These are phyloP conservation scores for Holtermannia corniformis DNA, from an alignment of 768 basidiomycete species.

Conservation along the genomic window DNA sequence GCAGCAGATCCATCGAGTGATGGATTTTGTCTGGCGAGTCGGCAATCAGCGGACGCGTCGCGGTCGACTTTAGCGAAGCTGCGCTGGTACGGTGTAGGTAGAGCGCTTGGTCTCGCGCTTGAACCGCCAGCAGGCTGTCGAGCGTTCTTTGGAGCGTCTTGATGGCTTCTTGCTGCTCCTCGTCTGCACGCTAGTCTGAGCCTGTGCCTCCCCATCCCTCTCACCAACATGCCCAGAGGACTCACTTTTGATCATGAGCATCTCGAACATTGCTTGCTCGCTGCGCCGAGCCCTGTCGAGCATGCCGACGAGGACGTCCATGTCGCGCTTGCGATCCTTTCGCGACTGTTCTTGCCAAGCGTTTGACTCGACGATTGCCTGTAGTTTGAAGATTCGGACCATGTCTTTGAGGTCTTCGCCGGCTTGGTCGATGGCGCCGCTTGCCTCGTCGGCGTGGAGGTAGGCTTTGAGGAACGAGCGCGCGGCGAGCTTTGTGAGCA, in stretches of 20 bases:
- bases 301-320: slow-evolving; percentile 51
- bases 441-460: slow-evolving; percentile 62
- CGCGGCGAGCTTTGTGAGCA: slow-evolving; percentile 54
- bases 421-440: slow-evolving; percentile 49
- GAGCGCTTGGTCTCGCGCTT: not conserved
- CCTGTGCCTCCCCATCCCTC: not conserved
- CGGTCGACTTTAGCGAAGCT: not conserved
- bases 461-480: slow-evolving; percentile 71
- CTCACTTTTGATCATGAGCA: slow-evolving; percentile 49
- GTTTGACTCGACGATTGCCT: slow-evolving; percentile 21
- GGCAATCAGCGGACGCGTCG: not conserved
- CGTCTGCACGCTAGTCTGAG: slow-evolving; percentile 21
- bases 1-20: not conserved
- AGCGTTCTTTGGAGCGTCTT: slow-evolving; percentile 66
- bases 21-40: not conserved
- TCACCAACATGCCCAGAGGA: not conserved
- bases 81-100: not conserved
- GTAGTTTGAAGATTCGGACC: slow-evolving; percentile 49
- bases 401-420: slow-evolving; percentile 52
- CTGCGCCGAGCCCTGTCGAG: slow-evolving; percentile 54
- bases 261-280: slow-evolving; percentile 56
- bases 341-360: slow-evolving; percentile 44
- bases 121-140: slow-evolving; percentile 12
- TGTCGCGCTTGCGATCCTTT: slow-evolving; percentile 50
- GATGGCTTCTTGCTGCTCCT: slow-evolving; percentile 70